A percentile compares a stretch with the other conserved stretches of the same genome.
Conservation (phyloP, 2,329 filamentous ascomycete species). For the Trichoderma sp. region DNA sequence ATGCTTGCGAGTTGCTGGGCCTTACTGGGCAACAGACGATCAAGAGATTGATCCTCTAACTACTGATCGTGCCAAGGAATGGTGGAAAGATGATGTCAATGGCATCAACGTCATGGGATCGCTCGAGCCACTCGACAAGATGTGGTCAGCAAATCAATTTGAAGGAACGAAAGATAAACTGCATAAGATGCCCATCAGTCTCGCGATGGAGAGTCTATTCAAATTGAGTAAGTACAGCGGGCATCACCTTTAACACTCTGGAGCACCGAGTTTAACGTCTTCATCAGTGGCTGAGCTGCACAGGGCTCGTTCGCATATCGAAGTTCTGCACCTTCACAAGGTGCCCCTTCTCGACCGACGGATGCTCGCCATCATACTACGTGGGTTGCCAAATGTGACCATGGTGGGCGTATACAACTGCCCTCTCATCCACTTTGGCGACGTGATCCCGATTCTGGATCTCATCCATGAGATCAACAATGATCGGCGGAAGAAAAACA, state of each 20-base stretch:
- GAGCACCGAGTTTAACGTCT: not conserved
- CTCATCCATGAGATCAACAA: conserved; percentile 38
- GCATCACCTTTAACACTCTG: not conserved
- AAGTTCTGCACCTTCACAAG: conserved; percentile 33
- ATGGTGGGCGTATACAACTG: conserved; percentile 40
- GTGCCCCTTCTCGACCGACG: conserved; percentile 35
- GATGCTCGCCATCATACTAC: conserved; percentile 36
- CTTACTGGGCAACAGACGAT: not conserved
- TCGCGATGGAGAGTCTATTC: conserved; percentile 20
- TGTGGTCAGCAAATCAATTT: conserved; percentile 25
- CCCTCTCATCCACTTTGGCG: conserved; percentile 38
- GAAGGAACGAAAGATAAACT: not conserved
- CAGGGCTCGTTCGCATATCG: conserved; percentile 21
- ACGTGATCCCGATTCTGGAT: conserved; percentile 35
- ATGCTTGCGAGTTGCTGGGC: not conserved
- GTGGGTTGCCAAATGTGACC: conserved; percentile 32
- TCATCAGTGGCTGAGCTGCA: conserved; percentile 29
- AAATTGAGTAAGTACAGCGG: conserved; percentile 29
- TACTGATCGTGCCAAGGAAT: not conserved
- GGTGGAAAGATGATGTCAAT: not conserved
- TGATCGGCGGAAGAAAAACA: conserved; percentile 19
- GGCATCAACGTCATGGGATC: conserved; percentile 12
- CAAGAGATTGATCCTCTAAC: not conserved
- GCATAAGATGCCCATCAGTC: conserved; percentile 21
- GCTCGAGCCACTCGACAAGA: not conserved